Conservation (phyloP, 495 filamentous ascomycete genomes). For the Aspergillus taichungensis region DNA sequence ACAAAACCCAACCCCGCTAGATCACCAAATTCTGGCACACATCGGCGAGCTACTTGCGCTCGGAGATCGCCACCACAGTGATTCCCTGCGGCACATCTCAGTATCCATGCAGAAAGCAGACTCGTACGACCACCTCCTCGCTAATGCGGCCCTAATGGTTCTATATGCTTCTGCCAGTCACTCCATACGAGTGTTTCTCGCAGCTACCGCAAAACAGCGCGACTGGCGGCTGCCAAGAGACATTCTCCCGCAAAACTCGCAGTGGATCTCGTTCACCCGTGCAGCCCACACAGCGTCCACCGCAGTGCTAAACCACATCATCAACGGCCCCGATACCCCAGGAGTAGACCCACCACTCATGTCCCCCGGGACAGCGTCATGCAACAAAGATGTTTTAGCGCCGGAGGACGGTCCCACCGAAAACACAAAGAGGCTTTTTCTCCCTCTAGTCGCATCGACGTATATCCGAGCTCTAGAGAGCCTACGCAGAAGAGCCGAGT, state of each 20-base stretch:
- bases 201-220: slow-evolving; percentile 15
- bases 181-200: slow-evolving; percentile 26
- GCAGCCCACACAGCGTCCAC: slow-evolving; percentile 28
- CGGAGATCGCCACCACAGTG: slow-evolving; percentile 24
- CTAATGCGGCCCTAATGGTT: slow-evolving; percentile 38
- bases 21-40: slow-evolving; percentile 7
- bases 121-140: slow-evolving; percentile 28
- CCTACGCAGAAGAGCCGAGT: slow-evolving; percentile 9
- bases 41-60: slow-evolving; percentile 22
- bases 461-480: slow-evolving; percentile 10
- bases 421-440: slow-evolving; percentile 13
- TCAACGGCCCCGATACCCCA: background rate
- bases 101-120: slow-evolving; percentile 16
- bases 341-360: background rate
- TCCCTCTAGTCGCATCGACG: slow-evolving; percentile 14
- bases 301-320: slow-evolving; percentile 22
- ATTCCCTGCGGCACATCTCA: slow-evolving; percentile 25
- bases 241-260: slow-evolving; percentile 23
- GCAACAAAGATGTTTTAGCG: background rate
- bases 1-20: slow-evolving; percentile 5
- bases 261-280: slow-evolving; percentile 35
- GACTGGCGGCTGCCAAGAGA: slow-evolving; percentile 10
- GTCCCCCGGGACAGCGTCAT: background rate
- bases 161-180: slow-evolving; percentile 36
- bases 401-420: slow-evolving; percentile 15